Conservation (phyloP, 2,329 filamentous ascomycete species). For the Pestalotiopsis sp. region DNA sequence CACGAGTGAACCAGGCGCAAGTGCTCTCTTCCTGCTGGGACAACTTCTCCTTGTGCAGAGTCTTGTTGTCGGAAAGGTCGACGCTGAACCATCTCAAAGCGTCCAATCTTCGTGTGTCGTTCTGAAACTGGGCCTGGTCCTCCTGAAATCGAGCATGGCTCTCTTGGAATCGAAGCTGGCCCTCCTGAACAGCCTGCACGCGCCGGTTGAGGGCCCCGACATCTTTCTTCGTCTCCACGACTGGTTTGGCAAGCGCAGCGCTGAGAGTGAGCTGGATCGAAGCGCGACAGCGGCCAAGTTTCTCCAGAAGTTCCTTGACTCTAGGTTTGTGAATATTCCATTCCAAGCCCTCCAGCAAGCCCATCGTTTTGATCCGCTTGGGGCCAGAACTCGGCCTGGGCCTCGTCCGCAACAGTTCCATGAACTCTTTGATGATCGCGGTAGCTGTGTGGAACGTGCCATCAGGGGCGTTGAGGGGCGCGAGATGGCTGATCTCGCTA, state of each 20-base stretch:
- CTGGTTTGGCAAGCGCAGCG: not conserved
- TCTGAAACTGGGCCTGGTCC: not conserved
- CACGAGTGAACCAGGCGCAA: slow-evolving; percentile 3
- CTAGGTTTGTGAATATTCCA: not conserved
- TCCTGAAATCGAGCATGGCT: not conserved
- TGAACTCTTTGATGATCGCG: not conserved
- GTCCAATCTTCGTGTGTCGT: not conserved
- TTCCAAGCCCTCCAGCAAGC: not conserved
- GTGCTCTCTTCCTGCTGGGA: slow-evolving; percentile 1
- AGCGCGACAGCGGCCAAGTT: not conserved
- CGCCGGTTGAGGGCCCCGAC: not conserved
- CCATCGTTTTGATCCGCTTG: not conserved
- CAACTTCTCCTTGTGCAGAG: slow-evolving; percentile 1
- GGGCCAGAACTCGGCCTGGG: not conserved
- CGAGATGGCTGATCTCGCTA: not conserved
- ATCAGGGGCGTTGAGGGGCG: not conserved
- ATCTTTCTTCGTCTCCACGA: not conserved
- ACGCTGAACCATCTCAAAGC: not conserved
- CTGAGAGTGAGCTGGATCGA: not conserved
- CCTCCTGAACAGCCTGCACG: not conserved
- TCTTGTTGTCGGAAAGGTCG: not conserved
- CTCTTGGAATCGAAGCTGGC: not conserved
- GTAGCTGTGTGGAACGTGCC: not conserved
- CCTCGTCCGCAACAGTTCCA: not conserved
- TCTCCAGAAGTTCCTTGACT: not conserved